A percentile compares a stretch with the other conserved stretches of the same genome.
These are phyloP conservation scores for Rhynchosporium agropyri DNA, from an alignment of 2,329 filamentous ascomycete species.

Conservation along the genomic window DNA sequence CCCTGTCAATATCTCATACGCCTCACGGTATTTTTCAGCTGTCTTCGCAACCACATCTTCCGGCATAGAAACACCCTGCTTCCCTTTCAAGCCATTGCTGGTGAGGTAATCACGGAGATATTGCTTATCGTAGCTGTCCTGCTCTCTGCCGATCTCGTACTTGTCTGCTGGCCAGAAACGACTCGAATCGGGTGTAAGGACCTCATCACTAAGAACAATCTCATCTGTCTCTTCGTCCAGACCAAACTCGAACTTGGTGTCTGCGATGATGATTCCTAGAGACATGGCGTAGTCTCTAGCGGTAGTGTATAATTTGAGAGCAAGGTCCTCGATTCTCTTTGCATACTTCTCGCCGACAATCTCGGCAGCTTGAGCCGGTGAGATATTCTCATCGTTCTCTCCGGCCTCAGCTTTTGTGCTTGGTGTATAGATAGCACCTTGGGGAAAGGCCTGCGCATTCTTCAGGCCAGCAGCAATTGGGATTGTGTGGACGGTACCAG, in stretches of 20 bases:
- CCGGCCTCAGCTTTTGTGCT: constrained; percentile 69
- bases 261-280: constrained; percentile 70
- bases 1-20: constrained; percentile 70
- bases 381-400: constrained; percentile 71
- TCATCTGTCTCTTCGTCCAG: constrained; percentile 60
- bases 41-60: constrained; percentile 71
- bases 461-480: constrained; percentile 57
- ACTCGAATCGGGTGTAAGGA: constrained; percentile 78
- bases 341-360: constrained; percentile 60
- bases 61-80: constrained; percentile 70
- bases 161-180: constrained; percentile 81
- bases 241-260: constrained; percentile 77
- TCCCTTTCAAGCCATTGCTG: constrained; percentile 71
- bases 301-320: constrained; percentile 60
- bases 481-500: constrained; percentile 68
- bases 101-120: constrained; percentile 82
- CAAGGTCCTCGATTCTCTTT: constrained; percentile 58
- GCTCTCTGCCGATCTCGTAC: constrained; percentile 73
- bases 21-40: constrained; percentile 72
- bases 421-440: constrained; percentile 66
- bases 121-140: constrained; percentile 90
- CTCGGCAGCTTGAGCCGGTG: constrained; percentile 53
- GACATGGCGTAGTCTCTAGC: constrained; percentile 57
- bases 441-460: constrained; percentile 63
- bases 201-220: constrained; percentile 71